Conservation (phyloP, 2,329 filamentous ascomycete species). For the Celoporthe dispersa region DNA sequence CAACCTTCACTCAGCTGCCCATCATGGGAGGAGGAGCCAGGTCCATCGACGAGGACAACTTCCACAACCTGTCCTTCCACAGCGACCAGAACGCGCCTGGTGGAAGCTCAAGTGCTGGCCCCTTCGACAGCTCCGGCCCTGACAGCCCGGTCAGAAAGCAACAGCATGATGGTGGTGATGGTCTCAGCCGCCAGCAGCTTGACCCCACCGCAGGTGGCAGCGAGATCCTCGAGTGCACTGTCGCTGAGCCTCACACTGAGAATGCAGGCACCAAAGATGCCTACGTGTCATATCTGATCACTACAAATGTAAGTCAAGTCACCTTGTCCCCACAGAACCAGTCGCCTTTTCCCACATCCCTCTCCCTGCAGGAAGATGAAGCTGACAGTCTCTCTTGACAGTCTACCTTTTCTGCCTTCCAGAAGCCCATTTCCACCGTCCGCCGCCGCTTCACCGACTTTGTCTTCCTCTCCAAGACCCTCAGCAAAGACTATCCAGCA, state of each 20-base stretch:
- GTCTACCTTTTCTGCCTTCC: conserved; percentile 95
- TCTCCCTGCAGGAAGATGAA: conserved; percentile 8
- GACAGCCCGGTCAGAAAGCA: conserved; percentile 40
- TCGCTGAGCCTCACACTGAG: conserved; percentile 87
- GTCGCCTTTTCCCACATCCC: conserved; percentile 23
- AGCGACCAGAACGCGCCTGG: conserved; percentile 59
- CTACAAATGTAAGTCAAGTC: conserved; percentile 69
- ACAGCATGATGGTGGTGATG: conserved; percentile 47
- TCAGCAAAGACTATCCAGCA: conserved; percentile 85
- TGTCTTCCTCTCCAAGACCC: conserved; percentile 90
- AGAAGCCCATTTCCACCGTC: conserved; percentile 76
- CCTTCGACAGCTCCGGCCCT: conserved; percentile 22
- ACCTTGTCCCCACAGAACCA: conserved; percentile 32
- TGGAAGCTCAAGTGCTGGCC: conserved; percentile 37
- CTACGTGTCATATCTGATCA: conserved; percentile 94
- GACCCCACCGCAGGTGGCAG: conserved; percentile 66
- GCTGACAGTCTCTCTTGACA: conserved; percentile 42
- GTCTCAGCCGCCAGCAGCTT: conserved; percentile 53
- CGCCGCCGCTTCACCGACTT: conserved; percentile 97
- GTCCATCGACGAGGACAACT: conserved; percentile 67
- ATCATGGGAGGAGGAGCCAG: conserved; percentile 37
- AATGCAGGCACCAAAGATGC: conserved; percentile 96
- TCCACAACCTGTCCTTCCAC: conserved; percentile 81
- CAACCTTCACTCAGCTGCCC: conserved; percentile 15
- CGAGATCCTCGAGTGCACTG: conserved; percentile 81